Conservation (phyloP, 2,329 filamentous ascomycete species). For the Zalaria sp. region DNA sequence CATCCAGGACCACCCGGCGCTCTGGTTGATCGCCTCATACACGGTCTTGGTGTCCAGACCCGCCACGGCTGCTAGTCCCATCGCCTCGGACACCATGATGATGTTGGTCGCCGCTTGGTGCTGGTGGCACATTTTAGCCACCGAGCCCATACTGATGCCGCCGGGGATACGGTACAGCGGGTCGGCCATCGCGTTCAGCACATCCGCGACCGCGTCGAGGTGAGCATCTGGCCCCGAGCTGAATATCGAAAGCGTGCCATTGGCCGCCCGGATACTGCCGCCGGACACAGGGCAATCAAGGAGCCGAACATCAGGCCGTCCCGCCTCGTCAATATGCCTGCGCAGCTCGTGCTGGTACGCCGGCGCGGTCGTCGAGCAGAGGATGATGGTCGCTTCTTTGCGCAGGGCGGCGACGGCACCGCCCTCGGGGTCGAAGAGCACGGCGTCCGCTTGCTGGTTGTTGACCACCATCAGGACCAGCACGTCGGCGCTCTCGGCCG, state of each 20-base stretch:
- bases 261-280: conserved; percentile 51
- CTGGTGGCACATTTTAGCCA: conserved; percentile 45
- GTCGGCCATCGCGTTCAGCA: conserved; percentile 52
- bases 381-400: conserved; percentile 44
- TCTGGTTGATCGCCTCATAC: conserved; percentile 31
- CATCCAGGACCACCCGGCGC: conserved; percentile 35
- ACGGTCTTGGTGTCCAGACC: conserved; percentile 37
- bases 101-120: conserved; percentile 46
- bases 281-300: conserved; percentile 63
- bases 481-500: conserved; percentile 44
- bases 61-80: conserved; percentile 40
- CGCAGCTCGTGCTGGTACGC: conserved; percentile 49
- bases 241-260: conserved; percentile 65
- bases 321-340: conserved; percentile 38
- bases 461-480: conserved; percentile 68
- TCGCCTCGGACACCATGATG: conserved; percentile 39
- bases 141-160: conserved; percentile 38
- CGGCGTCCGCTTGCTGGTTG: conserved; percentile 50
- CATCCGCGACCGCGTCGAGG: conserved; percentile 40
- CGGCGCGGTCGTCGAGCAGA: conserved; percentile 59
- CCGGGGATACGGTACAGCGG: conserved; percentile 46
- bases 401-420: conserved; percentile 41
- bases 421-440: conserved; percentile 45
- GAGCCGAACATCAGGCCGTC: conserved; percentile 48
- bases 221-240: conserved; percentile 42